Evolutionary conservation across 306 rosid species (phyloP), one percentile per base, ranked within the genome.

Genomic region (Cicer yamashitae): DNA sequence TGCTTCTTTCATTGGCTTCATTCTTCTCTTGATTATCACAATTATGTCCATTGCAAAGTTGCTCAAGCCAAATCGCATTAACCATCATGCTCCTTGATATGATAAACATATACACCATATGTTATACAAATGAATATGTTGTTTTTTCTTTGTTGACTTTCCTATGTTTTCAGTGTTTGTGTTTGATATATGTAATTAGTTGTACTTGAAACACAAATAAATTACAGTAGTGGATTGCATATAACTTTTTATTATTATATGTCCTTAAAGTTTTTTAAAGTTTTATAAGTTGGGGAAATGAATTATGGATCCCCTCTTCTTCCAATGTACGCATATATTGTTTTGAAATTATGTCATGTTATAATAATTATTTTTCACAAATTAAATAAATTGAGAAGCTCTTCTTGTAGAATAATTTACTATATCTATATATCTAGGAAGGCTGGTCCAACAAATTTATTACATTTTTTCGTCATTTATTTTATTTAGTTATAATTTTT

Each of bases 1-100:
- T 48, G 79, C 83, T 61, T 94, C 98, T 75, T 92, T 88, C 78
- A 48, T 86, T 10, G 97, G 92, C 54, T 87, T 89, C 74, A 43
- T 85, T 51, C 84, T 94, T 43, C 83, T 94, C 66, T 60, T 94
- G 38, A 80, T 90, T 56, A 80, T 89, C 34, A 48, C 86, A 6
- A 80, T 74, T 2, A 74, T 82, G 71, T 94, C 98, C 82, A 91
- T 90, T 41, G 10, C 74, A 83, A 94, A 94, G 75, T 76, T 86
- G 2, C 83, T 79, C 38, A 85, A 86, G 18, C 78, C 84, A 80
- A 82, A 51, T 38, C 88, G 88, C 62, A 65, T 81, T 45, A 85
- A 52, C 77, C 79, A 81, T 45, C 68, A 60, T 17, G 70, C 59
- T 64, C 71, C 83, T 12, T 25, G 34, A 60, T 65, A 18, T 17